Percentiles rank a stretch among this genome's conserved stretches.
These are phyloP conservation scores for Stevia rebaudiana DNA, from an alignment of 140 eudicot genomes.

Conservation along the genomic window DNA sequence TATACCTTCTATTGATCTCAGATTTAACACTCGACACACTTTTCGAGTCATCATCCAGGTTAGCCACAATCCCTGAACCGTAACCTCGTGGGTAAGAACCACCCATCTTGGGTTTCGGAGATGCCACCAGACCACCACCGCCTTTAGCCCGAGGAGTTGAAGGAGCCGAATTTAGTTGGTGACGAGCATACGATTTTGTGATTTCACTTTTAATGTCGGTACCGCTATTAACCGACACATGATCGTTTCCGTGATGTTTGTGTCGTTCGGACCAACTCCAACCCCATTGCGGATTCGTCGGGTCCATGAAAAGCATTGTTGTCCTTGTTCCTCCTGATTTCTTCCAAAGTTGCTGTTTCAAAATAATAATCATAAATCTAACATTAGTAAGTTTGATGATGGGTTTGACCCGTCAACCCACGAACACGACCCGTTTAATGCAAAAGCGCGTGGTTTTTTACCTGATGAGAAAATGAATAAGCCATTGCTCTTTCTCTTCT, in stretches of 20 bases:
- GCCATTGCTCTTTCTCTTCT: constrained; percentile 77
- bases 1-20: constrained; percentile 52
- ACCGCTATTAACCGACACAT: constrained; percentile 30
- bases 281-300: constrained; percentile 74
- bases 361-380: background rate
- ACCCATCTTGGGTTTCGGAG: constrained; percentile 28
- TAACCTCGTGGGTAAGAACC: constrained; percentile 32
- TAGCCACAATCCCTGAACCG: constrained; percentile 16
- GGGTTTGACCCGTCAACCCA: background rate
- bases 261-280: constrained; percentile 79
- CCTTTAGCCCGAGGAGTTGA: constrained; percentile 36
- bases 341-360: constrained; percentile 55
- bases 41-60: constrained; percentile 39
- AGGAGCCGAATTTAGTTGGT: constrained; percentile 46
- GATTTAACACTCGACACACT: constrained; percentile 50
- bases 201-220: constrained; percentile 39
- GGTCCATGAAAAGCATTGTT: constrained; percentile 64
- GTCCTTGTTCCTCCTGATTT: constrained; percentile 36
- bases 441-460: constrained; percentile 2
- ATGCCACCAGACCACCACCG: constrained; percentile 26
- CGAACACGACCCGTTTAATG: background rate
- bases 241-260: constrained; percentile 23
- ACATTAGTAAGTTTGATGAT: background rate
- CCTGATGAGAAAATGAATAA: constrained; percentile 74
- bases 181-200: constrained; percentile 54